Evolutionary conservation across 78 protist genomes (phyloP), one percentile per base, ranked within the genome.

Genomic region (Speleostelium caveatum): DNA sequence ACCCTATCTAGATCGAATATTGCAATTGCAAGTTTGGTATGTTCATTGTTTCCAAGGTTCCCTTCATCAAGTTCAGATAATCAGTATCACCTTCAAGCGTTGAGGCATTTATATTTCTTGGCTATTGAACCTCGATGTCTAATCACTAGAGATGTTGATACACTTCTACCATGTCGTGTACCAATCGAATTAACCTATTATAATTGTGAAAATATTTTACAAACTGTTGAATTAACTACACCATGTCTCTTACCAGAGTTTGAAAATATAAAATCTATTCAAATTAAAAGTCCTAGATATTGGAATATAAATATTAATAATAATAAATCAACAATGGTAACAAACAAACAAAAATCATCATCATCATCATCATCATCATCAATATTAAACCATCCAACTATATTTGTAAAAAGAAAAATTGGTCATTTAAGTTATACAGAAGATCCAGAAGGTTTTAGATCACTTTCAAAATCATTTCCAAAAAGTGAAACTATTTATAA

Each of bases 71-170:
- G 92, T 22, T 6, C 85, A 12, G 98, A 96, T 42, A 92, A 92
- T 62, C 71, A 80, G 12, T 96, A 95, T 73, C 97, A 96, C 88
- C 66, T 95, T 24, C 98, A 96, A 76, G 97, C 96, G 28, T 71
- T 96, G 0, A 69, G 98, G n/a, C 98, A 96, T 62, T 53, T 96
- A 42, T 96, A 95, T 55, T 96, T 86, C 33, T 71, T 96, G 21
- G 98, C 98, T 1, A 58, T 78, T 24, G 96, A 95, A 58, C 92
- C 94, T 19, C 38, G 98, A 24, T 76, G 95, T 53, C 36, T 95
- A n/a, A 75, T 92, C 26, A 71, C 96, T 26, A 19, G 65, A 14
- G 97, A 96, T 53, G 96, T 95, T 39, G 96, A 94, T 41, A 72
- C 93, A 3, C 73, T 68, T 17, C 59, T 7, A 49, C 80, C 95